A percentile compares a stretch with the other conserved stretches of the same genome.
These are phyloP conservation scores for Ormosia emarginata DNA, from an alignment of 306 rosid species.

Conservation along the genomic window DNA sequence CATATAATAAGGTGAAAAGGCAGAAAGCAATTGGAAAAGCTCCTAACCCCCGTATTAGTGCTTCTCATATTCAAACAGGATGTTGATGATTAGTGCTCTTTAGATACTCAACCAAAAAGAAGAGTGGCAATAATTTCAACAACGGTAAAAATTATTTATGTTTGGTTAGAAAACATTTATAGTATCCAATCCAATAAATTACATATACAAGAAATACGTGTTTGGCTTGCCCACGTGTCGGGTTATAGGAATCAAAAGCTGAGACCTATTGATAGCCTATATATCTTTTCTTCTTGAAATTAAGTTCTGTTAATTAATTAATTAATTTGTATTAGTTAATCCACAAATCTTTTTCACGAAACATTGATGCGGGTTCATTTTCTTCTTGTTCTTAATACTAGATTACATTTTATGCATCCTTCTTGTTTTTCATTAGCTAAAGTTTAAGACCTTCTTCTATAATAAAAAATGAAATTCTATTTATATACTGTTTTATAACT, in stretches of 20 bases:
- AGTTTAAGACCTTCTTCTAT: too few species aligned
- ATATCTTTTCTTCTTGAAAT: not conserved
- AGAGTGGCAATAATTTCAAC: not conserved
- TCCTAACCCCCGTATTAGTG: not conserved
- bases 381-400: too few species aligned
- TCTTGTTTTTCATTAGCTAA: too few species aligned
- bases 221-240: not conserved
- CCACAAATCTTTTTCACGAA: not conserved
- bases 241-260: not conserved
- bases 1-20: slow-evolving; percentile 15
- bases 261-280: not conserved
- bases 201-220: not conserved
- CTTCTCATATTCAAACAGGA: slow-evolving; percentile 16
- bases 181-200: not conserved
- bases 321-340: not conserved
- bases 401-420: too few species aligned
- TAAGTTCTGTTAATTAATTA: too few species aligned
- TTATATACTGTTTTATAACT: too few species aligned
- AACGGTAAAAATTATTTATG: not conserved
- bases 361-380: not conserved
- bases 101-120: not conserved
- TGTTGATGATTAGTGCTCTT: not conserved
- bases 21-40: not conserved
- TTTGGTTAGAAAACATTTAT: not conserved
- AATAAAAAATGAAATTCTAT: too few species aligned